Evolutionary conservation across 352 stramenopile species (phyloP).

Genomic region (Pythium aristosporum): DNA sequence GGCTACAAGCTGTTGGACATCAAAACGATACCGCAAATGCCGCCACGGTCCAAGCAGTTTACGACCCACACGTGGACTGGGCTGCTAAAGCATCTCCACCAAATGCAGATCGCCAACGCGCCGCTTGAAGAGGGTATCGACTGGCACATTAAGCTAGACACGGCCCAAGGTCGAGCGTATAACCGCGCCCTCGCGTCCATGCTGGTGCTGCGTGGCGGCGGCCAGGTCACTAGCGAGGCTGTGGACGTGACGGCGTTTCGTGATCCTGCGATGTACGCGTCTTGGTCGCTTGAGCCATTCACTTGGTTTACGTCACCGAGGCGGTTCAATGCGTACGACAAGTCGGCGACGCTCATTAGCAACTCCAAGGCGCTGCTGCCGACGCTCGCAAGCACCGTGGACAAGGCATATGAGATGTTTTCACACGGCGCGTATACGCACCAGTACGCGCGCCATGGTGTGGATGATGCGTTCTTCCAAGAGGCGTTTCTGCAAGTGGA

Average conservation of each 20-base stretch:
- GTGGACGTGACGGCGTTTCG: constrained; percentile 37
- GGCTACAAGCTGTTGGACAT: constrained; percentile 72
- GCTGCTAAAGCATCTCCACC: constrained; percentile 70
- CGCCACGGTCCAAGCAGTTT: constrained; percentile 63
- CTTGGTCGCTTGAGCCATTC: constrained; percentile 43
- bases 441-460: constrained; percentile 53
- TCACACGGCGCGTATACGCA: constrained; percentile 58
- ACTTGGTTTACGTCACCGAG: constrained; percentile 27
- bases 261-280: constrained; percentile 44
- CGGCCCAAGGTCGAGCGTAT: constrained; percentile 22
- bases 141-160: constrained; percentile 47
- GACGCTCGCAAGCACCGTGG: constrained; percentile 44
- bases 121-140: constrained; percentile 62
- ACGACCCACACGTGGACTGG: constrained; percentile 74
- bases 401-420: constrained; percentile 75
- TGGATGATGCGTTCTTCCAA: constrained; percentile 65
- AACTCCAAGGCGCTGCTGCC: constrained; percentile 66
- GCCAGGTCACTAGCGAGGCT: constrained; percentile 27
- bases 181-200: constrained; percentile 51
- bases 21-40: constrained; percentile 70
- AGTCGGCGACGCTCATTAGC: constrained; percentile 49
- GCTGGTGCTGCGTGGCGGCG: constrained; percentile 37
- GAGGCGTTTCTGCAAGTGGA: constrained; percentile 66
- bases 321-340: constrained; percentile 67
- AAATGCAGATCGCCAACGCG: constrained; percentile 72